Percentiles rank a stretch among this genome's conserved stretches.
Evolutionary conservation across 2,329 filamentous ascomycete species (phyloP).

Genomic region (Nannizziopsis barbatae): DNA sequence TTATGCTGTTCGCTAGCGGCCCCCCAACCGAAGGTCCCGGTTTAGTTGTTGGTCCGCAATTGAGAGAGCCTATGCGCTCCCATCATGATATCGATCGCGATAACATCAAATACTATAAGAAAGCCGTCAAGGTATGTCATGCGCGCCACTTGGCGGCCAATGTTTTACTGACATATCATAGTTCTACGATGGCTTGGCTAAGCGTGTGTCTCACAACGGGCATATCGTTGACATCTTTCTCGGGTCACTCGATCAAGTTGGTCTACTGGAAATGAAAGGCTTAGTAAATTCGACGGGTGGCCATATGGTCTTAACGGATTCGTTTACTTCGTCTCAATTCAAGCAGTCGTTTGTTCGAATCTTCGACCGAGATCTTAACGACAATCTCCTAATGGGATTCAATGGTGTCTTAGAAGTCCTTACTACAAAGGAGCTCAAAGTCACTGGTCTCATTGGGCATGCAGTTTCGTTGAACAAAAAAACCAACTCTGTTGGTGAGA

Average conservation of each 20-base stretch:
- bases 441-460: conserved; percentile 92
- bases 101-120: conserved; percentile 99
- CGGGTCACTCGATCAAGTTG: conserved; percentile 93
- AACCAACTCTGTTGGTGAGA: conserved; percentile 90
- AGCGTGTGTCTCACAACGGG: conserved; percentile 88
- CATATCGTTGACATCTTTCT: conserved; percentile 97
- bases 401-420: conserved; percentile 92
- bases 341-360: conserved; percentile 96
- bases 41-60: conserved; percentile 89
- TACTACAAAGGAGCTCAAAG: conserved; percentile 96
- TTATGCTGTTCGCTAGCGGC: conserved; percentile 95
- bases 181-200: conserved; percentile 92
- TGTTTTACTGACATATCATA: conserved; percentile 32
- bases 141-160: not conserved
- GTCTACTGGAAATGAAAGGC: conserved; percentile 94
- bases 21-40: conserved; percentile 92
- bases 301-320: conserved; percentile 96
- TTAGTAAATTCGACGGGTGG: conserved; percentile 92
- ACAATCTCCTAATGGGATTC: conserved; percentile 95
- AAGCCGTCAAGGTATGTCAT: conserved; percentile 69
- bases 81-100: conserved; percentile 98
- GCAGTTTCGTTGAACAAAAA: conserved; percentile 97
- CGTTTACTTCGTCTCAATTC: conserved; percentile 98
- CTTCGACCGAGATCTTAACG: conserved; percentile 91
- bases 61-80: conserved; percentile 91